Percentiles rank a stretch among this genome's conserved stretches.
These are phyloP conservation scores for Suaeda aralocaspica DNA, from an alignment of 148 eudicot species.

Conservation along the genomic window DNA sequence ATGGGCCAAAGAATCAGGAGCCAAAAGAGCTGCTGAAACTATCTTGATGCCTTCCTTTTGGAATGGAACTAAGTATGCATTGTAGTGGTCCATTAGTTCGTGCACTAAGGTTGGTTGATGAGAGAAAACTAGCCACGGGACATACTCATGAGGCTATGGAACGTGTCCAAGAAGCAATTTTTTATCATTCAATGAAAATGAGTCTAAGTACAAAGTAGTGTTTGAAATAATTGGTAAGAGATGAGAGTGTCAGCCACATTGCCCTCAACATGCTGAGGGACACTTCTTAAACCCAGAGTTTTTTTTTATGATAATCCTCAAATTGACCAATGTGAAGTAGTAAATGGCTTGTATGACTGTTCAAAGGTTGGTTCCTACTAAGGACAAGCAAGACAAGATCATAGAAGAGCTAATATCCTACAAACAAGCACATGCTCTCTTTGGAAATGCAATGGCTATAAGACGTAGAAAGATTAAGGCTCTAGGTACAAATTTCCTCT, in stretches of 20 bases:
- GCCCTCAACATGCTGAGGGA: not conserved
- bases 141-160: not conserved
- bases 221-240: not conserved
- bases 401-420: not conserved
- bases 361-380: not conserved
- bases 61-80: not conserved
- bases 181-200: not conserved
- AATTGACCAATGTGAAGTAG: constrained; percentile 4
- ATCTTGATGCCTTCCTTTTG: not conserved
- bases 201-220: not conserved
- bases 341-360: not conserved
- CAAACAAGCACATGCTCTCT: not conserved
- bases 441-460: not conserved
- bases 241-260: not conserved
- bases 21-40: not conserved
- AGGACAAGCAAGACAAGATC: not conserved
- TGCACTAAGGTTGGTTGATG: not conserved
- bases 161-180: not conserved
- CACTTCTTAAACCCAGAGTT: not conserved
- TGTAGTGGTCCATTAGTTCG: not conserved
- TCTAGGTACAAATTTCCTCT: not conserved
- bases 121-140: not conserved
- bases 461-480: not conserved
- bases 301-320: not conserved
- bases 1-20: not conserved